Evolutionary conservation across 108 stramenopile genomes (phyloP).

Genomic region (Conticribra weissflogii): DNA sequence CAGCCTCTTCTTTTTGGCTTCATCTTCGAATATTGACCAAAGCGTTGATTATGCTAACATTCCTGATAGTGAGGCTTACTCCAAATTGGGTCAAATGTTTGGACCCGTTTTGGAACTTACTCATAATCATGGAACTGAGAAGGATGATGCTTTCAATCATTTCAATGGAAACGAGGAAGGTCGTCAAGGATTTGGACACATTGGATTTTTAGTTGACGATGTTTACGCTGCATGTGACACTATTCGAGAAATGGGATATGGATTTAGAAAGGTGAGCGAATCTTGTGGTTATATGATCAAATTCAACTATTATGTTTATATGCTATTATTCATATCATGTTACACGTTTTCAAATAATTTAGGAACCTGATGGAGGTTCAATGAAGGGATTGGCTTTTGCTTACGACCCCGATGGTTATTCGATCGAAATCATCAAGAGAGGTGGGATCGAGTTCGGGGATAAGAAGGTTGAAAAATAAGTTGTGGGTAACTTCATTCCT

Average conservation of each 20-base stretch:
- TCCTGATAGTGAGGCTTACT: conserved; percentile 42
- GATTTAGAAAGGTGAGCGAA: conserved; percentile 77
- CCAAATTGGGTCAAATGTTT: conserved; percentile 45
- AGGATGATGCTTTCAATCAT: conserved; percentile 77
- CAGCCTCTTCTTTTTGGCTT: conserved; percentile 93
- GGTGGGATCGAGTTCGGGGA: conserved; percentile 83
- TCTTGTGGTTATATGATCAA: too few species aligned
- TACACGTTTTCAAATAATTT: not conserved
- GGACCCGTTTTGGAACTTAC: conserved; percentile 91
- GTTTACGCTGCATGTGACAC: conserved; percentile 91
- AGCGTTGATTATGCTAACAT: conserved; percentile 45
- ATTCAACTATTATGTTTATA: not conserved
- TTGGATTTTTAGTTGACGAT: conserved; percentile 96
- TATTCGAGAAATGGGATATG: conserved; percentile 78
- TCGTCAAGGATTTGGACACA: conserved; percentile 96
- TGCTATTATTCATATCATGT: not conserved
- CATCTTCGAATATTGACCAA: conserved; percentile 57
- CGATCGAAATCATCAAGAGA: conserved; percentile 82
- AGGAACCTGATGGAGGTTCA: conserved; percentile 81
- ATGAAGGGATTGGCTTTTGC: conserved; percentile 93
- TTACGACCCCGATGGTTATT: conserved; percentile 88
- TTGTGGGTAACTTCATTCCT: too few species aligned
- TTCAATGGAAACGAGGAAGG: conserved; percentile 96
- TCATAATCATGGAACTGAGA: conserved; percentile 94
- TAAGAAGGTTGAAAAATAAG: conserved; percentile 39